phyloP scores from a whole-genome alignment of 108 stramenopile species.

The Cylindrotheca fusiformis region DNA sequence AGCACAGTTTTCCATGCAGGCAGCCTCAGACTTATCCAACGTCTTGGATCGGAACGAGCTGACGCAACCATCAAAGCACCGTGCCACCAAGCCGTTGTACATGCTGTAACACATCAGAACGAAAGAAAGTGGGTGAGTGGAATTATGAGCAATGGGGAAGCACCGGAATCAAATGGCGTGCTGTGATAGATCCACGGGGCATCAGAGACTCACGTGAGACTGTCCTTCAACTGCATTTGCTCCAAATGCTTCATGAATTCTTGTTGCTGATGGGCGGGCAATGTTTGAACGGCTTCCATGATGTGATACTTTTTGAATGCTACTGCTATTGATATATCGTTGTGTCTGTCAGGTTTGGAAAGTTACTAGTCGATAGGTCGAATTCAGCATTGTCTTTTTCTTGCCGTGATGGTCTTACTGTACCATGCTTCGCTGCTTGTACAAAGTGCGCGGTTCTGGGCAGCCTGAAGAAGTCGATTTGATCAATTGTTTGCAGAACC shows the following conservation, averaged over 20 bases:
- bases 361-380: no score
- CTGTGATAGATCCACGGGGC: background rate
- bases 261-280: slow-evolving; percentile 81
- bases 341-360: no score
- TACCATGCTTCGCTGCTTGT: no score
- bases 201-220: slow-evolving; percentile 63
- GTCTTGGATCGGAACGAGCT: slow-evolving; percentile 83
- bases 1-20: slow-evolving; percentile 64
- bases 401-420: no score
- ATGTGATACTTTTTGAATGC: background rate
- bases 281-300: slow-evolving; percentile 79
- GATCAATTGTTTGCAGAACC: no score
- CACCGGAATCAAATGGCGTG: background rate
- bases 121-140: background rate
- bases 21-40: slow-evolving; percentile 70
- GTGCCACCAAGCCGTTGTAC: slow-evolving; percentile 83
- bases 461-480: no score
- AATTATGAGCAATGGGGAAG: background rate
- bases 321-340: background rate
- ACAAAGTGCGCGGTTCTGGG: no score
- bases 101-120: slow-evolving; percentile 41
- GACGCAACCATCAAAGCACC: slow-evolving; percentile 79
- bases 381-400: no score
- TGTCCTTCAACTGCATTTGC: slow-evolving; percentile 88
- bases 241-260: slow-evolving; percentile 84